Base-by-base conservation (phyloP, 2,329 filamentous ascomycete genomes). In the Daldinia eschscholtzii region DNA sequence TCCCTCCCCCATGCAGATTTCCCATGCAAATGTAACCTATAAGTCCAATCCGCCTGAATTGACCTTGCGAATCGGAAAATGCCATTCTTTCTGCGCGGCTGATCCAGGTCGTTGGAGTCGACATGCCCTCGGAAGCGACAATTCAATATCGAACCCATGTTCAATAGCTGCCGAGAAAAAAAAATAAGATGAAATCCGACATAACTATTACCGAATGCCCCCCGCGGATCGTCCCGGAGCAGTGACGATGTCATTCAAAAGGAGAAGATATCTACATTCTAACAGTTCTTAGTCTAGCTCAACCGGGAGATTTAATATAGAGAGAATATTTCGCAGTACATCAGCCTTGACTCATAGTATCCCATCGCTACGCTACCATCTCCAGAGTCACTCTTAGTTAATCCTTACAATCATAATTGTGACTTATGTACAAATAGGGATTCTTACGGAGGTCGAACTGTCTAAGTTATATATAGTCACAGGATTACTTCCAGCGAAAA, bases 41-140 rank as follows among this genome's bases (percentile, higher is more conserved):
- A 35, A 9, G 23, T 18, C 48, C 18, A 70, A 67, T 70, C 67
- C 67, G 69, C 69, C 67, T 70, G 69, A 71, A 70, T 71, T 70
- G 67, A 48, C 61, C 58, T 58, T 67, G 64, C 61, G 42, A 67
- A 67, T 57, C 52, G 55, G 44, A 46, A 57, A 46, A 52, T 13
- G 20, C 33, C 46, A 64, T 53, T 52, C 55, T 61, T 46, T 33
- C 60, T 61, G 57, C 65, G 58, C 52, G 62, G 65, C 68, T 59
- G 68, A 70, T 70, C 68, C 65, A 42, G 50, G 65, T 60, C 59
- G 57, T 69, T 71, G 68, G 65, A 42, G 68, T 60, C 60, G 33
- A 50, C 48, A 62, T 55, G 18, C 15, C 65, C 15, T 56, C 58
- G 48, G 60, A 53, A 64, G 44, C 33, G 57, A 56, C 46, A 53